Conservation (phyloP, 2,329 filamentous ascomycete genomes). For the Fonsecaea pedrosoi region DNA sequence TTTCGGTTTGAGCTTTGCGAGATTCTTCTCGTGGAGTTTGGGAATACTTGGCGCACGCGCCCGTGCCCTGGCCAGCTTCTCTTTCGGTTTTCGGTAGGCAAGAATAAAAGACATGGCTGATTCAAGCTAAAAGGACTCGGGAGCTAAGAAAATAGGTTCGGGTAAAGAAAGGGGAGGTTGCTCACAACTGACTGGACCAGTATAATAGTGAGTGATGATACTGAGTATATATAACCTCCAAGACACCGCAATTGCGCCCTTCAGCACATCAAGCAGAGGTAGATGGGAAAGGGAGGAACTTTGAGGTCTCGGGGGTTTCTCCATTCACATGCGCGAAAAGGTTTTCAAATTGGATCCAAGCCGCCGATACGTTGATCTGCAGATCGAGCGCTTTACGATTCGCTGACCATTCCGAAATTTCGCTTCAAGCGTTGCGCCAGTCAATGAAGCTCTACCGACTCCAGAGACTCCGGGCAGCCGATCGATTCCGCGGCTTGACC, state of each 20-base stretch:
- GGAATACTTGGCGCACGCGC: constrained; percentile 28
- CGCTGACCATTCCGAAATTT: background rate
- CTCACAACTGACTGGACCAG: background rate
- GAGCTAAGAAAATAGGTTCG: background rate
- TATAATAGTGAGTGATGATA: background rate
- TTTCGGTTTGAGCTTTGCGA: constrained; percentile 18
- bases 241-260: background rate
- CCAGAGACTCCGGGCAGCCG: background rate
- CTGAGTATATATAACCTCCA: background rate
- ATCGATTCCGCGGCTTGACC: background rate
- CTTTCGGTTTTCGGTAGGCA: constrained; percentile 36
- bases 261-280: background rate
- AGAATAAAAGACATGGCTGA: constrained; percentile 34
- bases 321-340: constrained; percentile 15
- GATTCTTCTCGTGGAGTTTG: constrained; percentile 24
- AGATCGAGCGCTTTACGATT: constrained; percentile 2
- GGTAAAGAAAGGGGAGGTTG: background rate
- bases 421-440: background rate
- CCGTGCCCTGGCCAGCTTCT: constrained; percentile 25
- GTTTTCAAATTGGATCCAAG: constrained; percentile 10
- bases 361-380: constrained; percentile 15
- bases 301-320: background rate
- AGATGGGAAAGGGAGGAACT: background rate
- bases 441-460: background rate
- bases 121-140: background rate